Percentiles rank a stretch among this genome's conserved stretches.
Conservation (phyloP, 768 basidiomycete species). For the Boletus edulis region DNA sequence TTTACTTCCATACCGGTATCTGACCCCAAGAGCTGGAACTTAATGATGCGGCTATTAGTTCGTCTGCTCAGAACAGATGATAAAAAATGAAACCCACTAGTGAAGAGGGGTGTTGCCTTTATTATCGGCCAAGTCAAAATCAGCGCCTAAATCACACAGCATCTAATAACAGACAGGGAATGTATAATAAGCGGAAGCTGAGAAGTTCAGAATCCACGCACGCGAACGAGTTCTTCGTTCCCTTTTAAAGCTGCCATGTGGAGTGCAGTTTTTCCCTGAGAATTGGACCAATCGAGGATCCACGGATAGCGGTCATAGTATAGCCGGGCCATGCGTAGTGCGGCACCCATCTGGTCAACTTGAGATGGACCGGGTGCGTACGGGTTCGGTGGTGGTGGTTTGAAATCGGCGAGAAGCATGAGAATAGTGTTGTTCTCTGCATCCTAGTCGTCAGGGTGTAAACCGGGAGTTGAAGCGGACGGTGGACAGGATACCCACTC, state of each 20-base stretch:
- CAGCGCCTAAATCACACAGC: constrained; percentile 88
- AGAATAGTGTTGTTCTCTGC: constrained; percentile 91
- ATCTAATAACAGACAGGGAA: constrained; percentile 48
- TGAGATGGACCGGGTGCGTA: constrained; percentile 47
- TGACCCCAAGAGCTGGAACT: constrained; percentile 91
- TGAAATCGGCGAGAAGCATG: constrained; percentile 86
- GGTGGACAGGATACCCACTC: constrained; percentile 49
- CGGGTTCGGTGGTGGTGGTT: constrained; percentile 46
- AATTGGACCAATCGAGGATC: constrained; percentile 91
- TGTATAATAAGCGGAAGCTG: constrained; percentile 10
- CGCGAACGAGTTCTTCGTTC: constrained; percentile 85
- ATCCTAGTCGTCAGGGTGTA: constrained; percentile 52
- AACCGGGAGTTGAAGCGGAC: constrained; percentile 12
- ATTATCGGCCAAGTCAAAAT: constrained; percentile 86
- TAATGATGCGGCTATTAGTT: constrained; percentile 9
- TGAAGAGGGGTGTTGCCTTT: constrained; percentile 92
- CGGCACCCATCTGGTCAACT: constrained; percentile 66
- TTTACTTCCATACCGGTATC: constrained; percentile 54
- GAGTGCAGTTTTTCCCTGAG: constrained; percentile 84
- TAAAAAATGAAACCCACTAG: constrained; percentile 58
- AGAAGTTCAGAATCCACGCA: constrained; percentile 38
- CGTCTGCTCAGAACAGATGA: not conserved
- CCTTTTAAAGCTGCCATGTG: constrained; percentile 88
- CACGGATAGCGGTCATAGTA: constrained; percentile 87
- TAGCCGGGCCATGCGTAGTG: constrained; percentile 80